Evolutionary conservation across 805 yeast species (phyloP).

Genomic region (Monosporozyma siamensis): DNA sequence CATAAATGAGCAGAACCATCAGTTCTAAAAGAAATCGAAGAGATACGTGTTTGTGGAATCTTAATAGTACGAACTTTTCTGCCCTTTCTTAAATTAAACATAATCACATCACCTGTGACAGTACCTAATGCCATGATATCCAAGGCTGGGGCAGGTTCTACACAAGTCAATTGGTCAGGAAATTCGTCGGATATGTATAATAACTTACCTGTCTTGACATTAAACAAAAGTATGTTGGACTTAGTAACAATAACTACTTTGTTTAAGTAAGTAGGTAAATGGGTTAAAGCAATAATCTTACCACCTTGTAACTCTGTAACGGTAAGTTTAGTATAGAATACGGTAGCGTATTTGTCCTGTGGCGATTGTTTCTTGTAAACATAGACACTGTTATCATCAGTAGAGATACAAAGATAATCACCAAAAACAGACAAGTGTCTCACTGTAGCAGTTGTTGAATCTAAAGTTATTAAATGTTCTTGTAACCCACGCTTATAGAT

Average conservation of each 20-base stretch:
- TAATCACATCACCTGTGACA: conserved; percentile 50
- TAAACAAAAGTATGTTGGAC: conserved; percentile 49
- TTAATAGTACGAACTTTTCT: conserved; percentile 43
- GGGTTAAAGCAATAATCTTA: conserved; percentile 46
- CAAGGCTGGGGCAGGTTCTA: conserved; percentile 78
- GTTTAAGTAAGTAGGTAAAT: conserved; percentile 87
- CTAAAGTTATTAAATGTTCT: conserved; percentile 30
- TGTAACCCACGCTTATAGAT: conserved; percentile 75
- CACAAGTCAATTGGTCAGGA: conserved; percentile 50
- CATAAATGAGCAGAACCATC: conserved; percentile 83
- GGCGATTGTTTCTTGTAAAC: conserved; percentile 42
- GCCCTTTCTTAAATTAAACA: conserved; percentile 63
- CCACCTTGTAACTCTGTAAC: conserved; percentile 56
- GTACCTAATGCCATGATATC: conserved; percentile 78
- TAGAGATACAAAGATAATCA: conserved; percentile 56
- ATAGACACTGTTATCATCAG: conserved; percentile 36
- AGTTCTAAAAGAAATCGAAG: conserved; percentile 76
- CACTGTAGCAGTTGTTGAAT: conserved; percentile 30
- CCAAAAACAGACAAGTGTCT: conserved; percentile 60
- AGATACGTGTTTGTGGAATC: conserved; percentile 34
- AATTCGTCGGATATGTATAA: conserved; percentile 50
- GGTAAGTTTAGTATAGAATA: conserved; percentile 54
- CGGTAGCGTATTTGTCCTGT: conserved; percentile 41
- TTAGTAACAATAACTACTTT: conserved; percentile 80
- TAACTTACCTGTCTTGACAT: conserved; percentile 68